phyloP scores from a whole-genome alignment of 495 filamentous ascomycete species.

The Xylaria cubensis region DNA sequence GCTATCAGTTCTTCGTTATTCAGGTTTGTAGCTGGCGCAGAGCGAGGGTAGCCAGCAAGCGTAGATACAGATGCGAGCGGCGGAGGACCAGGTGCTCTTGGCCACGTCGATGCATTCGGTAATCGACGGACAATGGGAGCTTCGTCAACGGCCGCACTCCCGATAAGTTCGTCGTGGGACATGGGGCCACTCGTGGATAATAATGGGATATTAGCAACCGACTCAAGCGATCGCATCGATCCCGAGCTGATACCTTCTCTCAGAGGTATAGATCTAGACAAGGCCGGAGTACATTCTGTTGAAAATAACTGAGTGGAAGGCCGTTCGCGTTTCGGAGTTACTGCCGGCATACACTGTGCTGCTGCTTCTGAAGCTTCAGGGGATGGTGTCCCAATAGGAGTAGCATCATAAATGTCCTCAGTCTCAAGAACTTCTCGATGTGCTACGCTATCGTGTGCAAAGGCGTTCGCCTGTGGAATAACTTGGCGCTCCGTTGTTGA shows the following conservation, averaged over 20 bases:
- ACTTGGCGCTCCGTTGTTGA: not conserved
- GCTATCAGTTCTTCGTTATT: constrained; percentile 40
- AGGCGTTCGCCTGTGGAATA: constrained; percentile 27
- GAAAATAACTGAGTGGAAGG: constrained; percentile 31
- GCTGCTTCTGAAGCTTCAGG: constrained; percentile 7
- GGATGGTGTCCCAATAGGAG: constrained; percentile 56
- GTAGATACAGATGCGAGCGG: constrained; percentile 25
- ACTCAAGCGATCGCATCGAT: constrained; percentile 32
- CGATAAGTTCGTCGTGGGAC: constrained; percentile 26
- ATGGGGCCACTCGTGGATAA: constrained; percentile 25
- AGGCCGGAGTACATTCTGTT: constrained; percentile 32
- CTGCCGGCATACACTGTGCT: not conserved
- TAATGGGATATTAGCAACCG: constrained; percentile 39
- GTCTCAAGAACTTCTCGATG: constrained; percentile 26
- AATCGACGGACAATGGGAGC: constrained; percentile 42
- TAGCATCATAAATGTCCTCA: constrained; percentile 62
- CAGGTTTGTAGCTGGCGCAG: constrained; percentile 44
- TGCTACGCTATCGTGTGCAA: constrained; percentile 23
- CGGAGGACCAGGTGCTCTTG: constrained; percentile 39
- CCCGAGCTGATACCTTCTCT: constrained; percentile 26
- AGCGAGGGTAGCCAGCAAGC: constrained; percentile 48
- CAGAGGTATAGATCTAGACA: constrained; percentile 30
- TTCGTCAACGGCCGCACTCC: constrained; percentile 14
- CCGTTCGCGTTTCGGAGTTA: constrained; percentile 31
- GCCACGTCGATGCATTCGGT: constrained; percentile 54